Evolutionary conservation across 2,329 filamentous ascomycete genomes (phyloP).

Genomic region (Scedosporium dehoogii): DNA sequence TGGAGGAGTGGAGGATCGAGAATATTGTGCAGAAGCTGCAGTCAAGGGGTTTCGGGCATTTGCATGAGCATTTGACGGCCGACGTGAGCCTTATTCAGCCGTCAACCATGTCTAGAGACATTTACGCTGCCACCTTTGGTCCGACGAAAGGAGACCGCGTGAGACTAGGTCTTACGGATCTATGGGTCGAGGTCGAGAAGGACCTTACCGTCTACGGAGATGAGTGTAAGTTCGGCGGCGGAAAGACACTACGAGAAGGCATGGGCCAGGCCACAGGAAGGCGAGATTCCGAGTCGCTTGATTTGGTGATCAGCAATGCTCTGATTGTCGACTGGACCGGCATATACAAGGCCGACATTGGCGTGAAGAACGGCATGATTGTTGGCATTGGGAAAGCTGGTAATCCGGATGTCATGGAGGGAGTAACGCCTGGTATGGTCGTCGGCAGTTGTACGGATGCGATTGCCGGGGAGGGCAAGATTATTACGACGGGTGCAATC

Average conservation of each 20-base stretch:
- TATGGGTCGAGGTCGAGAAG: constrained; percentile 85
- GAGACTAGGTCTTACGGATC: constrained; percentile 68
- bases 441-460: constrained; percentile 87
- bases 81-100: constrained; percentile 45
- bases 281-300: constrained; percentile 60
- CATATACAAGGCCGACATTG: constrained; percentile 95
- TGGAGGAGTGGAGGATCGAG: constrained; percentile 53
- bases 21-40: constrained; percentile 60
- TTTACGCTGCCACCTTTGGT: constrained; percentile 84
- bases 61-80: constrained; percentile 50
- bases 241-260: constrained; percentile 86
- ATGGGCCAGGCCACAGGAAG: constrained; percentile 89
- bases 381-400: constrained; percentile 88
- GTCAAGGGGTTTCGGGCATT: constrained; percentile 68
- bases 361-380: constrained; percentile 79
- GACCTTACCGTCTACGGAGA: constrained; percentile 81
- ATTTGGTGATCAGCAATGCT: constrained; percentile 83
- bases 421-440: constrained; percentile 67
- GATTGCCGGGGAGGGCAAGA: constrained; percentile 80
- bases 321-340: constrained; percentile 84
- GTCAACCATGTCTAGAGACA: constrained; percentile 63
- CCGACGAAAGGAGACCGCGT: constrained; percentile 85
- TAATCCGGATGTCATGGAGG: constrained; percentile 95
- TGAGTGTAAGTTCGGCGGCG: constrained; percentile 90
- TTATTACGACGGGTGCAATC: constrained; percentile 81